Conservation (phyloP, 176 grass and related monocot species). For the Poa annua region DNA sequence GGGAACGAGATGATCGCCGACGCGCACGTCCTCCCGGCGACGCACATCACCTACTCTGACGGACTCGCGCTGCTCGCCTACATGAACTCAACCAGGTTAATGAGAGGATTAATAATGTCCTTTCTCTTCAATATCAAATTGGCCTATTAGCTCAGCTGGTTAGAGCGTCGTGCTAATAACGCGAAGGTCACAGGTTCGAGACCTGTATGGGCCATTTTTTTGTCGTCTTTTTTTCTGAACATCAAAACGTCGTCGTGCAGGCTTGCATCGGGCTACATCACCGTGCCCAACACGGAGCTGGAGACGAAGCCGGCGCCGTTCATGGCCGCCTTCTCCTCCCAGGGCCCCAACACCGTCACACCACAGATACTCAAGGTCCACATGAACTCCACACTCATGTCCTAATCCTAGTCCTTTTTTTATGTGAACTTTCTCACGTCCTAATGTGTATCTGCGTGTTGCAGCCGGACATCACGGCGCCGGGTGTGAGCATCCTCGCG, state of each 20-base stretch:
- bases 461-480: conserved; percentile 97
- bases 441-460: not conserved
- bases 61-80: conserved; percentile 44
- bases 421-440: too few relatives aligned
- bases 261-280: conserved; percentile 54
- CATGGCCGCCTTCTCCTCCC: conserved; percentile 95
- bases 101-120: too few relatives aligned
- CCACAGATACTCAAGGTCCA: conserved; percentile 90
- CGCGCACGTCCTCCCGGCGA: conserved; percentile 90
- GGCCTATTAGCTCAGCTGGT: conserved; percentile 96
- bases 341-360: conserved; percentile 71
- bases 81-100: conserved; percentile 44
- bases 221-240: not conserved
- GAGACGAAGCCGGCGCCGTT: conserved; percentile 78
- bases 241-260: conserved; percentile 22
- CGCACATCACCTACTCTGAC: conserved; percentile 72
- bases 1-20: conserved; percentile 93
- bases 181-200: conserved; percentile 91
- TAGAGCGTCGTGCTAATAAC: conserved; percentile 99
- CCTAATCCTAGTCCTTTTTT: too few relatives aligned
- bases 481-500: conserved; percentile 83
- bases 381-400: not conserved
- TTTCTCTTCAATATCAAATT: too few relatives aligned
- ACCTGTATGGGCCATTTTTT: conserved; percentile 78
- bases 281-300: conserved; percentile 56